Conservation (phyloP, 805 yeast genomes). For the Monosporozyma siamensis region DNA sequence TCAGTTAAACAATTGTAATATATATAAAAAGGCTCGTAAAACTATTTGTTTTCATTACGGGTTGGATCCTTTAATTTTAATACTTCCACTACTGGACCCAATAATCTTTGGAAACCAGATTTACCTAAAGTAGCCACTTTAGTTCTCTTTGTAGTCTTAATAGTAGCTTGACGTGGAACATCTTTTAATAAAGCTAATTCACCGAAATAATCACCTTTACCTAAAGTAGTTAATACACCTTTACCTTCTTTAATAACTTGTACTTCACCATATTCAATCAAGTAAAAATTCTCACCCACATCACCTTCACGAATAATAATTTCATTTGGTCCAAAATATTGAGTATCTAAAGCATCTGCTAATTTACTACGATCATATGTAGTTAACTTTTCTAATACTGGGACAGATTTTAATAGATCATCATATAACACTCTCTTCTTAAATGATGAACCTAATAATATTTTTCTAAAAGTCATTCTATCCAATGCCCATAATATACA, state of each 20-base stretch:
- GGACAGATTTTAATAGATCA: conserved; percentile 76
- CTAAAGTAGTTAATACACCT: conserved; percentile 51
- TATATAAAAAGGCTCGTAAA: too few species aligned
- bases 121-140: conserved; percentile 90
- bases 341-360: conserved; percentile 89
- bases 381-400: conserved; percentile 65
- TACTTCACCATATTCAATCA: conserved; percentile 76
- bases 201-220: conserved; percentile 90
- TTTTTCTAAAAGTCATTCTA: conserved; percentile 75
- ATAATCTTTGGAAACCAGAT: conserved; percentile 83
- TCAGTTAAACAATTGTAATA: too few species aligned
- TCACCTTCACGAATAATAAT: conserved; percentile 82
- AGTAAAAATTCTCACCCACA: conserved; percentile 62
- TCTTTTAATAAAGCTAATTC: conserved; percentile 90
- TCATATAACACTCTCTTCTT: conserved; percentile 88
- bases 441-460: conserved; percentile 81
- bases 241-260: conserved; percentile 52
- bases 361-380: conserved; percentile 79
- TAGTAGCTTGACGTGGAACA: conserved; percentile 89
- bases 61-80: conserved; percentile 83
- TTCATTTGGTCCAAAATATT: conserved; percentile 59
- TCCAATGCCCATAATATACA: conserved; percentile 86
- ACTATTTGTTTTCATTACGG: conserved; percentile 5
- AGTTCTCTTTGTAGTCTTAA: conserved; percentile 61
- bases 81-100: conserved; percentile 91